phyloP scores from a whole-genome alignment of 2,329 filamentous ascomycete genomes.

The Dactylonectria estremocensis region DNA sequence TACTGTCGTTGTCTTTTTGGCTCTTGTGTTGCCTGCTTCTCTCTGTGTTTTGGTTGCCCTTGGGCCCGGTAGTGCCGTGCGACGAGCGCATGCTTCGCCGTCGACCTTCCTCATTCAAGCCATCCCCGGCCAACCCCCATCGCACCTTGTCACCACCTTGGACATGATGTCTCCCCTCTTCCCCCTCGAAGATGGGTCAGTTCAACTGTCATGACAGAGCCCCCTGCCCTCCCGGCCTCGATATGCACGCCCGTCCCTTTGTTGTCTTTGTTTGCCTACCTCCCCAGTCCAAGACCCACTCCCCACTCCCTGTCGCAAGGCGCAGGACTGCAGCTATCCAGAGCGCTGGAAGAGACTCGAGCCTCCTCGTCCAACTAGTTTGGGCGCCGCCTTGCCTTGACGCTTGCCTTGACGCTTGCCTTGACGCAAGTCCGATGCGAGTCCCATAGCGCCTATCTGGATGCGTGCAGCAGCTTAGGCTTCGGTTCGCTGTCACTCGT shows the following conservation, averaged over 20 bases:
- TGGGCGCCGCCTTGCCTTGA: slow-evolving; percentile 32
- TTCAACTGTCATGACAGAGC: slow-evolving; percentile 36
- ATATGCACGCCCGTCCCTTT: slow-evolving; percentile 34
- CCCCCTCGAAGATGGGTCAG: slow-evolving; percentile 29
- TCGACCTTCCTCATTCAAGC: slow-evolving; percentile 46
- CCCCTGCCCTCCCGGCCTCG: slow-evolving; percentile 36
- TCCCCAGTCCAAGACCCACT: slow-evolving; percentile 34
- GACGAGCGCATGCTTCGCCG: slow-evolving; percentile 20
- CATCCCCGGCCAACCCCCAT: slow-evolving; percentile 34
- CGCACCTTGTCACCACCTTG: slow-evolving; percentile 32
- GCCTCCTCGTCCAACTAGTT: slow-evolving; percentile 41
- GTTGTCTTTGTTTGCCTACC: slow-evolving; percentile 28
- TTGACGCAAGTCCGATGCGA: slow-evolving; percentile 28
- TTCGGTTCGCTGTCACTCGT: slow-evolving; percentile 27
- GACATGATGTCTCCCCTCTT: slow-evolving; percentile 26
- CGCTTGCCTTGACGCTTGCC: neutral
- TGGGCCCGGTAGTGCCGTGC: slow-evolving; percentile 20
- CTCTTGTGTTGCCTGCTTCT: slow-evolving; percentile 27
- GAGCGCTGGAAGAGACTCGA: slow-evolving; percentile 38
- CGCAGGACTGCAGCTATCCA: slow-evolving; percentile 44
- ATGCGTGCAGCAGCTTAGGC: slow-evolving; percentile 29
- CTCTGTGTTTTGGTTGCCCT: slow-evolving; percentile 15
- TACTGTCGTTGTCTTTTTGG: slow-evolving; percentile 36
- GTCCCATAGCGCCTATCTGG: slow-evolving; percentile 36
- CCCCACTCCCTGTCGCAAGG: slow-evolving; percentile 39